Percentiles rank a stretch among this genome's conserved stretches.
Evolutionary conservation across 2,329 filamentous ascomycete species (phyloP).

Genomic region (Colletotrichum sojae): DNA sequence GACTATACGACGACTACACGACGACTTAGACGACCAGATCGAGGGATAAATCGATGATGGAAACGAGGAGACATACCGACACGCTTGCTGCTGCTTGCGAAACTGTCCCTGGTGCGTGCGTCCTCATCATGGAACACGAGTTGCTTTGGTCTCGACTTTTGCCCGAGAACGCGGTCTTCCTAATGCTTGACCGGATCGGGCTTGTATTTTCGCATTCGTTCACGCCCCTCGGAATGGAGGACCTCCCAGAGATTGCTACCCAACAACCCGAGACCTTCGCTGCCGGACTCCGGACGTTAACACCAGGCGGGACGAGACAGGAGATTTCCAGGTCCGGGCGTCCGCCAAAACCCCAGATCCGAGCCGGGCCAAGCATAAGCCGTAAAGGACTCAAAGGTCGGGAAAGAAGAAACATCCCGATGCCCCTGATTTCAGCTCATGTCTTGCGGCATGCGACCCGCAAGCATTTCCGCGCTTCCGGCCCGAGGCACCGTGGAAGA

Average conservation of each 20-base stretch:
- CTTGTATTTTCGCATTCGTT: too few relatives aligned
- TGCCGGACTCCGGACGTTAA: neutral
- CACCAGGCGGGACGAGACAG: neutral
- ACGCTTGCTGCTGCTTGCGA: too few relatives aligned
- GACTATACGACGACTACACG: too few relatives aligned
- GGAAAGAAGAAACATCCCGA: neutral
- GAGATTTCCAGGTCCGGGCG: neutral
- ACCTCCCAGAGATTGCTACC: neutral
- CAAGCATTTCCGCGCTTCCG: neutral
- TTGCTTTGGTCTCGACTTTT: too few relatives aligned
- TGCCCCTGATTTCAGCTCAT: neutral
- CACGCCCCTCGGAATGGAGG: too few relatives aligned
- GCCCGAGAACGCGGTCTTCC: too few relatives aligned
- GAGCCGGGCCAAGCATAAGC: neutral
- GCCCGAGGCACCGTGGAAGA: neutral
- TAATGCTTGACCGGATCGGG: too few relatives aligned
- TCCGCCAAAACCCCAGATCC: neutral
- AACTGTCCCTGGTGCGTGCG: too few relatives aligned
- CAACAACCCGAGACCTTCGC: neutral
- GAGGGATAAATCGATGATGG: too few relatives aligned
- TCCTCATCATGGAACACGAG: too few relatives aligned
- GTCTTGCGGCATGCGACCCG: neutral
- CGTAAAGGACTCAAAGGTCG: neutral
- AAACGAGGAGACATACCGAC: too few relatives aligned
- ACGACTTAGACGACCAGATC: too few relatives aligned